phyloP scores from a whole-genome alignment of 2,329 filamentous ascomycete genomes.

The Fusarium cicatricum region DNA sequence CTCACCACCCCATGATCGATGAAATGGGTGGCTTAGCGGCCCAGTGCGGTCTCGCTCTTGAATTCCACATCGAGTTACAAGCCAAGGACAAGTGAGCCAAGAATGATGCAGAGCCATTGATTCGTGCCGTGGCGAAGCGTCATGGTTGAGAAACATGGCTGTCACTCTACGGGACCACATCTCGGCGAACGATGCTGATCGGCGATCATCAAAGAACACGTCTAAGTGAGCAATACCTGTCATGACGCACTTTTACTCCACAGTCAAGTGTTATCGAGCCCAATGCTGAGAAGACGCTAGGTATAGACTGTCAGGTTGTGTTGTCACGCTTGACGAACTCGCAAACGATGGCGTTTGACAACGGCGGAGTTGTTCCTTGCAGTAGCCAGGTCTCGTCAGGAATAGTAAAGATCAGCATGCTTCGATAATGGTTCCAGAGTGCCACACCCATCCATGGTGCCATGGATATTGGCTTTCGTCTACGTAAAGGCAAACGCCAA shows the following conservation, averaged over 20 bases:
- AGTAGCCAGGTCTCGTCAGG: neutral
- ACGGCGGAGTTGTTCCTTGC: slow-evolving; percentile 8
- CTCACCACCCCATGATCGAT: neutral
- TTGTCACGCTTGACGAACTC: neutral
- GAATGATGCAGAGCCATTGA: too few relatives aligned
- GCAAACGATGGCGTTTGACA: slow-evolving; percentile 9
- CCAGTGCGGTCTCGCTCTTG: neutral
- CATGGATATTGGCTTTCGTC: slow-evolving; percentile 6
- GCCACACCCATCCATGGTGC: slow-evolving; percentile 15
- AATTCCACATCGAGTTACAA: neutral
- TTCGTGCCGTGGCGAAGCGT: neutral
- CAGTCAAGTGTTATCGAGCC: too few relatives aligned
- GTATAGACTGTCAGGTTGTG: neutral
- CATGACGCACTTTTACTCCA: neutral
- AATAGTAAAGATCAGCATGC: neutral
- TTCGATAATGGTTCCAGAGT: slow-evolving; percentile 3
- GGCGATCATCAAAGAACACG: neutral
- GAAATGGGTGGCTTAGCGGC: neutral
- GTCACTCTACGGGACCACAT: too few relatives aligned
- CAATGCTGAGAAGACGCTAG: too few relatives aligned
- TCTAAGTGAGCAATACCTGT: neutral
- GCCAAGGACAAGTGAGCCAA: too few relatives aligned
- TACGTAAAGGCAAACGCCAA: slow-evolving; percentile 17
- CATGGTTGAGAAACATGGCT: neutral
- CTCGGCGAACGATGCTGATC: neutral